phyloP scores from a whole-genome alignment of 2,329 filamentous ascomycete species.

The Penicillium sp. region DNA sequence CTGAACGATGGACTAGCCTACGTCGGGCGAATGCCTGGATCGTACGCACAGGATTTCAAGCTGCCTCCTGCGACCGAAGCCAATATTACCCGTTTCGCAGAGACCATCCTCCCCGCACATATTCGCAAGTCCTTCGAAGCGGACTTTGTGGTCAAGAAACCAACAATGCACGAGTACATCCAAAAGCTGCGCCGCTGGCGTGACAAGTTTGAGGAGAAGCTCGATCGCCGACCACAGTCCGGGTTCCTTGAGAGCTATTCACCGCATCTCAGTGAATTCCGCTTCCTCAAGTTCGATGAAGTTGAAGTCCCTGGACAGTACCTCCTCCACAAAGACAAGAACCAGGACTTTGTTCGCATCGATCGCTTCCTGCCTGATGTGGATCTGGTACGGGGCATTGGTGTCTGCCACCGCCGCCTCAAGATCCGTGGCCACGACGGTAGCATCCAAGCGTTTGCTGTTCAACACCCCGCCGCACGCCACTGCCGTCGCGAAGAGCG shows the following conservation, averaged over 20 bases:
- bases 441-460: slow-evolving; percentile 92
- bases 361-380: slow-evolving; percentile 96
- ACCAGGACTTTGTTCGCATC: slow-evolving; percentile 96
- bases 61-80: slow-evolving; percentile 86
- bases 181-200: slow-evolving; percentile 94
- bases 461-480: slow-evolving; percentile 90
- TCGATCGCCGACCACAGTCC: slow-evolving; percentile 76
- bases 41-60: slow-evolving; percentile 89
- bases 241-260: slow-evolving; percentile 83
- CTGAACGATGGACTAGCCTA: slow-evolving; percentile 95
- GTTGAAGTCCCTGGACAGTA: slow-evolving; percentile 98
- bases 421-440: slow-evolving; percentile 98
- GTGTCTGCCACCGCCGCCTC: slow-evolving; percentile 86
- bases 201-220: slow-evolving; percentile 96
- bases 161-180: slow-evolving; percentile 98
- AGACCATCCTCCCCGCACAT: slow-evolving; percentile 91
- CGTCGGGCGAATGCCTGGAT: slow-evolving; percentile 80
- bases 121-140: slow-evolving; percentile 95
- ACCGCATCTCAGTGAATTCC: slow-evolving; percentile 91
- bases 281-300: slow-evolving; percentile 97
- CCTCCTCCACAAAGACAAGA: slow-evolving; percentile 96
- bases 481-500: slow-evolving; percentile 93
- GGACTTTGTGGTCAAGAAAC: slow-evolving; percentile 95
- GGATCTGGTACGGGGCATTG: slow-evolving; percentile 86
- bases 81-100: slow-evolving; percentile 94